Base-by-base conservation (phyloP, 1,139 yeast species). In the Candida albicans region DNA sequence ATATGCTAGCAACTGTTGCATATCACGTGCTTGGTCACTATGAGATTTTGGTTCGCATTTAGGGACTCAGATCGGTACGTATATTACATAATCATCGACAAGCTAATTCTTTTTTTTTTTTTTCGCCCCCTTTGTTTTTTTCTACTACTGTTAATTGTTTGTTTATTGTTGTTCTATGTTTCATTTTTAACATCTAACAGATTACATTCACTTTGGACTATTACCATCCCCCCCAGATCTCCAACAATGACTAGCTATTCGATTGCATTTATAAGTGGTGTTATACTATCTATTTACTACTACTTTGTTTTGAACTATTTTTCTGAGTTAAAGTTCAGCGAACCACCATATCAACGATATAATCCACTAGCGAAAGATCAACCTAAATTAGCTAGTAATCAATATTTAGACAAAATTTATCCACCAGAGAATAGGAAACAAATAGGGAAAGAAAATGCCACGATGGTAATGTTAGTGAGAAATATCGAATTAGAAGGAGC, bases 361-460 rank as follows among this genome's bases (percentile, higher is more conserved):
- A 32, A 49, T 29, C 54, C 53, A 3, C 40, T 45, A 7, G 37
- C 38, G 11, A 44, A 43, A 15, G 32, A 41, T 14, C 50, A 49
- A 13, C 69, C 66, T 35, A 77, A 76, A 47, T 61, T 73, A 13
- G 60, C 80, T 2, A 53, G 74, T 12, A 76, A 75, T 50, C 69
- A 79, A 11, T 77, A 77, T 48, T 52, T 72, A 7, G 62, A 58
- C 27, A 57, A 55, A 26, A 48, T 55, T 5, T 57, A 58, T 39
- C 68, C 70, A 1, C 29, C 44, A 3, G 54, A 64, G 38, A 67
- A 73, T 45, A 56, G 70, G 35, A 37, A 54, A 2, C 75, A 70
- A 44, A 52, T 68, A 4, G 81, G 81, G 0, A 56, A 48, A 35
- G 82, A 77, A 51, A 77, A 77, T 55, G 82, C 82, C 15, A 77